Conservation (phyloP, 257 asterid species). For the Petrea volubilis region DNA sequence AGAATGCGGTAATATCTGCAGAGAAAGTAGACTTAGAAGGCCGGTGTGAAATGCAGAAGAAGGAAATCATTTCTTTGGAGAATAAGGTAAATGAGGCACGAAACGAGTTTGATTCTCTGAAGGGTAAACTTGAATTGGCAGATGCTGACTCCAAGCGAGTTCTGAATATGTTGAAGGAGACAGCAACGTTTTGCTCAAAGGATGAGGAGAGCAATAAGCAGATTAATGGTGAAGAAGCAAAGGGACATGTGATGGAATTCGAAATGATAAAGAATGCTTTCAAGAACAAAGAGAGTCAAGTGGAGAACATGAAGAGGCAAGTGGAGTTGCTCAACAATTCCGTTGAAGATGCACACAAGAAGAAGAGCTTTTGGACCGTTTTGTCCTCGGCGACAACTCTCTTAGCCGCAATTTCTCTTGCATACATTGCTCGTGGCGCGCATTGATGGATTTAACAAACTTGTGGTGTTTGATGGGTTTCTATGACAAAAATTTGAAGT, state of each 20-base stretch:
- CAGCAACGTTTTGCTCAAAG: constrained; percentile 42
- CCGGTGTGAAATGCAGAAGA: constrained; percentile 38
- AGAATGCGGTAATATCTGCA: constrained; percentile 26
- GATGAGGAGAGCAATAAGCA: constrained; percentile 25
- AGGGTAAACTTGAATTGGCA: constrained; percentile 41
- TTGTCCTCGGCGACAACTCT: constrained; percentile 74
- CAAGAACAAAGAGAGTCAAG: constrained; percentile 42
- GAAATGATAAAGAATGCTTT: constrained; percentile 63
- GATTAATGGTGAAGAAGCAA: constrained; percentile 35
- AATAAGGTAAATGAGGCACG: constrained; percentile 31
- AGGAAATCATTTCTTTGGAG: constrained; percentile 41
- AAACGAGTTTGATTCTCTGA: constrained; percentile 36
- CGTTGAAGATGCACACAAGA: constrained; percentile 58
- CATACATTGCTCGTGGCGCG: constrained; percentile 58
- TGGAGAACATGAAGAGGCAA: constrained; percentile 62
- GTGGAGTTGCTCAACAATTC: constrained; percentile 46
- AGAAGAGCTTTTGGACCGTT: constrained; percentile 69
- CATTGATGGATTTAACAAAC: constrained; percentile 29
- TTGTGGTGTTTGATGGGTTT: not conserved
- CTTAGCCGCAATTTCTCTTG: constrained; percentile 64
- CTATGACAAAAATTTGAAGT: not conserved
- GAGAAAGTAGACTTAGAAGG: constrained; percentile 51
- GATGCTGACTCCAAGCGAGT: constrained; percentile 38
- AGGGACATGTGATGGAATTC: constrained; percentile 38
- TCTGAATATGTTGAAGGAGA: constrained; percentile 58